phyloP scores from a whole-genome alignment of 768 basidiomycete species.

The Kwoniella dejecticola region DNA sequence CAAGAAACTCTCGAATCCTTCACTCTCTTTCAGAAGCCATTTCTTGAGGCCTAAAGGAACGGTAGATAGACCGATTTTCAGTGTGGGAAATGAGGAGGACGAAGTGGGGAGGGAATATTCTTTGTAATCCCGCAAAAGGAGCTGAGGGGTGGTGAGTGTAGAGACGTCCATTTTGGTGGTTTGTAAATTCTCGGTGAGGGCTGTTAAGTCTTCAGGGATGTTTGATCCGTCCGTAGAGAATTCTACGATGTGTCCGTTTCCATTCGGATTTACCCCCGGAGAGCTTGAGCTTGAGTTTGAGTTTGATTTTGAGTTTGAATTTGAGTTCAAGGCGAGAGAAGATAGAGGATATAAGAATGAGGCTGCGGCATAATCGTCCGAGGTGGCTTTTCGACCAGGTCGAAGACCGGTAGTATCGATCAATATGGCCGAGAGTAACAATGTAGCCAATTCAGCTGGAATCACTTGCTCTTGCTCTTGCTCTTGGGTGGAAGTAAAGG shows the following conservation, averaged over 20 bases:
- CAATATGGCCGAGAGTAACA: conserved; percentile 77
- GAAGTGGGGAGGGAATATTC: conserved; percentile 67
- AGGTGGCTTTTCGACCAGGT: conserved; percentile 71
- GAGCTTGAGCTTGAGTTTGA: too few species aligned
- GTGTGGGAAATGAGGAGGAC: conserved; percentile 56
- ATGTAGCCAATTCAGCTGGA: conserved; percentile 68
- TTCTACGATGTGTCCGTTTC: background rate
- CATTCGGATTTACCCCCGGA: background rate
- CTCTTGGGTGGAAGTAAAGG: too few species aligned
- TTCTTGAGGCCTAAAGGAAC: conserved; percentile 70
- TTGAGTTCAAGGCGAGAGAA: conserved; percentile 55
- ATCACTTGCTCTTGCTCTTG: conserved; percentile 51
- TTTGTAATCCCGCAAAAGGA: conserved; percentile 94
- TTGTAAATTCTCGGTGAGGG: conserved; percentile 60
- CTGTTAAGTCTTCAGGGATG: conserved; percentile 23
- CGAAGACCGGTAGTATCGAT: conserved; percentile 81
- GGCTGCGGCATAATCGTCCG: conserved; percentile 67
- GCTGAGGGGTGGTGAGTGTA: conserved; percentile 69
- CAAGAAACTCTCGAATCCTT: conserved; percentile 55
- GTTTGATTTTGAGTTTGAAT: conserved; percentile 1
- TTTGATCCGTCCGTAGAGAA: conserved; percentile 4
- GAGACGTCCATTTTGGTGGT: conserved; percentile 70
- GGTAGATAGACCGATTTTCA: conserved; percentile 76
- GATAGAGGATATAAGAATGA: conserved; percentile 67
- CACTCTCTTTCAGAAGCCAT: conserved; percentile 61